Percentiles rank a stretch among this genome's conserved stretches.
Evolutionary conservation across 805 yeast species (phyloP).

Genomic region (Hanseniaspora meyeri): DNA sequence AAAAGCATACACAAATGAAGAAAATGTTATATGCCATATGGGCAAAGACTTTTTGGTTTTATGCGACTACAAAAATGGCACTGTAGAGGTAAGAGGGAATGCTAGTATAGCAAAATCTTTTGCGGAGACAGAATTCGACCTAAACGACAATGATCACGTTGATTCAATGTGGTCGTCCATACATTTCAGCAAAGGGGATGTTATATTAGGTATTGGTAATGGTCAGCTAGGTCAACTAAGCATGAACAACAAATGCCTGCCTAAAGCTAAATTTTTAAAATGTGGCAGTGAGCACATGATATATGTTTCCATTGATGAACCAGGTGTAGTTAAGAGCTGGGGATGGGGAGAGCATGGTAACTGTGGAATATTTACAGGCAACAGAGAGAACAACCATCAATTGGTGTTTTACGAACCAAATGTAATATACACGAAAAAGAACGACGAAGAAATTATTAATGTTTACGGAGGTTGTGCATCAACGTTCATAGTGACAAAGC

Average conservation of each 20-base stretch:
- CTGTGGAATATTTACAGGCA: slow-evolving; percentile 41
- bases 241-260: slow-evolving; percentile 15
- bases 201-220: slow-evolving; percentile 41
- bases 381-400: neutral
- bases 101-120: slow-evolving; percentile 29
- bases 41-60: slow-evolving; percentile 51
- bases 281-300: slow-evolving; percentile 88
- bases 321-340: slow-evolving; percentile 51
- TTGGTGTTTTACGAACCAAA: slow-evolving; percentile 8
- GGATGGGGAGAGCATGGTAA: slow-evolving; percentile 99
- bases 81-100: slow-evolving; percentile 10
- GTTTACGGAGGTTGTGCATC: slow-evolving; percentile 58
- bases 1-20: neutral
- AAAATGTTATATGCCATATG: slow-evolving; percentile 22
- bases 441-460: slow-evolving; percentile 29
- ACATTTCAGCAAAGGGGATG: slow-evolving; percentile 32
- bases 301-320: neutral
- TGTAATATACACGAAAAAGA: slow-evolving; percentile 3
- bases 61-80: slow-evolving; percentile 16
- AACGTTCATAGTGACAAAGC: slow-evolving; percentile 37
- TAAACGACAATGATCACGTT: slow-evolving; percentile 6
- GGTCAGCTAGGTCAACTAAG: slow-evolving; percentile 61
- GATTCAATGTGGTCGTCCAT: slow-evolving; percentile 67
- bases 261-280: slow-evolving; percentile 13
- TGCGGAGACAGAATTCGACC: slow-evolving; percentile 15